These are phyloP conservation scores for Sherardia arvensis DNA, from an alignment of 257 asterid species.

Conservation along the genomic window DNA sequence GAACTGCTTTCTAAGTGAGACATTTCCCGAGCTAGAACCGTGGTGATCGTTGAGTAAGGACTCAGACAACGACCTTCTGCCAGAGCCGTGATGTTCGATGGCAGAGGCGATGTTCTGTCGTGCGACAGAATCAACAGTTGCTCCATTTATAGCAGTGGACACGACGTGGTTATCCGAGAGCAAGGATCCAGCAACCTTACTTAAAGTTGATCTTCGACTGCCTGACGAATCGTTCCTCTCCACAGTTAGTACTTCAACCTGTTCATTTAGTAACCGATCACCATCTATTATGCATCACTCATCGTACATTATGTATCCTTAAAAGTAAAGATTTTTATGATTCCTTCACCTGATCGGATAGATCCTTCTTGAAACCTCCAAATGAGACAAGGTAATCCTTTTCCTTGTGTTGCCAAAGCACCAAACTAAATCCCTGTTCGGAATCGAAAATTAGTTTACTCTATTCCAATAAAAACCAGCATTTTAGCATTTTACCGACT, in stretches of 20 bases:
- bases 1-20: constrained; percentile 80
- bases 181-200: constrained; percentile 73
- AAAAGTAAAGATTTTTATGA: constrained; percentile 8
- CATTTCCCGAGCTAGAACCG: constrained; percentile 56
- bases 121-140: constrained; percentile 44
- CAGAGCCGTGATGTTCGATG: constrained; percentile 86
- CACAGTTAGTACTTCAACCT: constrained; percentile 88
- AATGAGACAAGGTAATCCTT: constrained; percentile 92
- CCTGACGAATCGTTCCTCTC: constrained; percentile 68
- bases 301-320: background rate
- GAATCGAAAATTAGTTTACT: background rate
- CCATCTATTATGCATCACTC: background rate
- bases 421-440: constrained; percentile 88
- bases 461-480: background rate
- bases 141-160: constrained; percentile 26
- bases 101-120: constrained; percentile 70
- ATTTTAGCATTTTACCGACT: background rate
- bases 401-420: constrained; percentile 83
- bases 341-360: constrained; percentile 69
- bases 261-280: constrained; percentile 13
- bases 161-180: constrained; percentile 44
- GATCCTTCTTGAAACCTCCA: constrained; percentile 94
- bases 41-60: constrained; percentile 56
- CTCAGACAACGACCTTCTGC: constrained; percentile 87
- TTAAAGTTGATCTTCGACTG: constrained; percentile 63